A percentile compares a stretch with the other conserved stretches of the same genome.
These are phyloP conservation scores for Aspergillus sp. DNA, from an alignment of 2,329 filamentous ascomycete genomes.

Conservation along the genomic window DNA sequence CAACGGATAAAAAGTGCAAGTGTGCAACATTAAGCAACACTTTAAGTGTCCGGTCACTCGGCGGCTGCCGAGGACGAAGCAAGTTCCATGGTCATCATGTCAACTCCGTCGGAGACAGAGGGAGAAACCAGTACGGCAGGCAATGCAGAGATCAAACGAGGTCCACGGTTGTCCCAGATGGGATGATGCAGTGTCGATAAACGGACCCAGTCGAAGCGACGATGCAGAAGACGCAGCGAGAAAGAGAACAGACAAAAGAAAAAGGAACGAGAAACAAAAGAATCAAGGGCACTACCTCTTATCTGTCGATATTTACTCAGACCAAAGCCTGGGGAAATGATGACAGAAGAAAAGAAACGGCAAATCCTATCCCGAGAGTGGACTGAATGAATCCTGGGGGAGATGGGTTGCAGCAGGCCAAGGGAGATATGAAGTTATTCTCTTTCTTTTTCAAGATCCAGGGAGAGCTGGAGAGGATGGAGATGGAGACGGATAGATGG, in stretches of 20 bases:
- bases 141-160: constrained; percentile 6
- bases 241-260: constrained; percentile 15
- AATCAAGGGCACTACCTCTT: constrained; percentile 44
- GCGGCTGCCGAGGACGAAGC: constrained; percentile 29
- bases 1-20: constrained; percentile 16
- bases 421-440: constrained; percentile 19
- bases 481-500: too few relatives aligned
- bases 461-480: constrained; percentile 7
- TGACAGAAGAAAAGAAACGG: constrained; percentile 27
- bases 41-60: constrained; percentile 33
- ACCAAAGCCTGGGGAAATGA: constrained; percentile 17
- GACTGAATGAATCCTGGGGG: constrained; percentile 27
- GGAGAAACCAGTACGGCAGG: constrained; percentile 11
- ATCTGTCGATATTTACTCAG: constrained; percentile 26
- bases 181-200: constrained; percentile 4
- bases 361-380: constrained; percentile 32
- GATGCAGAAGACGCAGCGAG: constrained; percentile 12
- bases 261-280: constrained; percentile 19
- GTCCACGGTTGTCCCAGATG: constrained; percentile 8
- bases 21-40: constrained; percentile 42
- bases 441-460: constrained; percentile 18
- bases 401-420: constrained; percentile 15
- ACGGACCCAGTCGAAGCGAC: constrained; percentile 8
- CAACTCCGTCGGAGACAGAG: constrained; percentile 22
- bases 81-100: constrained; percentile 22